These are phyloP conservation scores for Prunus armeniaca DNA, from an alignment of 306 rosid genomes.

Conservation along the genomic window DNA sequence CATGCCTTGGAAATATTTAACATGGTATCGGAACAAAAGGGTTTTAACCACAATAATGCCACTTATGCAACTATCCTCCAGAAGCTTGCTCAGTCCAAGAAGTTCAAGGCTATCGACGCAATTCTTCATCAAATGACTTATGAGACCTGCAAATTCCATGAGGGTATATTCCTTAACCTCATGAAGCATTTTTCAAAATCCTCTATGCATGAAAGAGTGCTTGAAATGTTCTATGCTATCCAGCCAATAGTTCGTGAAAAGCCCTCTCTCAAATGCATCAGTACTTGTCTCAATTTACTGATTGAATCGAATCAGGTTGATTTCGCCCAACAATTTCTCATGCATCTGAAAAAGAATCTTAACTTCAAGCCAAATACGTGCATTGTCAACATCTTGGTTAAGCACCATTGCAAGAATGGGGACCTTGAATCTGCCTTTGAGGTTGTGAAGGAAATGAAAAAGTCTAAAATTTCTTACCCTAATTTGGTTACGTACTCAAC, in stretches of 20 bases:
- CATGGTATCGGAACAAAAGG: slow-evolving; percentile 65
- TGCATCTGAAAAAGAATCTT: slow-evolving; percentile 52
- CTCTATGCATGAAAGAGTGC: slow-evolving; percentile 59
- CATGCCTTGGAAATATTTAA: slow-evolving; percentile 76
- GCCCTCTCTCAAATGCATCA: slow-evolving; percentile 72
- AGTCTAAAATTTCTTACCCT: slow-evolving; percentile 53
- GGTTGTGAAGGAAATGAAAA: slow-evolving; percentile 72
- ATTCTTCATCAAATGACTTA: slow-evolving; percentile 71
- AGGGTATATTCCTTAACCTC: slow-evolving; percentile 69
- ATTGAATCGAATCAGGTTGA: slow-evolving; percentile 61
- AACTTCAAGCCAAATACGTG: slow-evolving; percentile 64
- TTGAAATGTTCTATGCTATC: slow-evolving; percentile 57
- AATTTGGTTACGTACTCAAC: slow-evolving; percentile 80
- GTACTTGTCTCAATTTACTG: slow-evolving; percentile 79
- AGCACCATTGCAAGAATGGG: slow-evolving; percentile 78
- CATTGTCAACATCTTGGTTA: slow-evolving; percentile 75
- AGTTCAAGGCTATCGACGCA: slow-evolving; percentile 64
- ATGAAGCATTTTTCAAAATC: slow-evolving; percentile 75
- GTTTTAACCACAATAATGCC: slow-evolving; percentile 68
- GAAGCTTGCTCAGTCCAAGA: slow-evolving; percentile 66
- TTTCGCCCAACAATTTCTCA: slow-evolving; percentile 63
- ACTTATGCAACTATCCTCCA: slow-evolving; percentile 69
- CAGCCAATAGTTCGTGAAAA: slow-evolving; percentile 63
- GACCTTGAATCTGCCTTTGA: slow-evolving; percentile 76
- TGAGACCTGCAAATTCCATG: slow-evolving; percentile 83